Evolutionary conservation across 192 early-diverging fungal genomes (phyloP).

Genomic region (Coemansia sp.): DNA sequence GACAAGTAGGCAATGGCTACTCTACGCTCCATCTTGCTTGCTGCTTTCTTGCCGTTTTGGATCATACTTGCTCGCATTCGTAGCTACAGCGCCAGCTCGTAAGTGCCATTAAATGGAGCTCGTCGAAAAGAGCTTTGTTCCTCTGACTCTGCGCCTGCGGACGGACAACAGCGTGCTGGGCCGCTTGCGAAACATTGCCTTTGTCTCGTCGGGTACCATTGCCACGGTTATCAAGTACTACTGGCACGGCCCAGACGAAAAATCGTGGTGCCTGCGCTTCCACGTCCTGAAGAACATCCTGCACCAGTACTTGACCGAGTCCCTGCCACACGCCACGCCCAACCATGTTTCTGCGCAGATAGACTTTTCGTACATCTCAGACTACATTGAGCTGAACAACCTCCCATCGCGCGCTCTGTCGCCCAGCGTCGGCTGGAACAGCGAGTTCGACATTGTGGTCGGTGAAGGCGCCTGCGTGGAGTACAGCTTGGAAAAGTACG

Average conservation of each 20-base stretch:
- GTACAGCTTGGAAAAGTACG: slow-evolving; percentile 26
- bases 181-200: slow-evolving; percentile 34
- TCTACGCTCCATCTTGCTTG: background rate
- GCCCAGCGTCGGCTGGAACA: slow-evolving; percentile 18
- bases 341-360: slow-evolving; percentile 31
- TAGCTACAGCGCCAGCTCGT: no score
- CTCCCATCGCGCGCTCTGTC: slow-evolving; percentile 21
- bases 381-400: slow-evolving; percentile 44
- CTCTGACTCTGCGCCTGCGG: slow-evolving; percentile 26
- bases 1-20: background rate
- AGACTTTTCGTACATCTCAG: slow-evolving; percentile 28
- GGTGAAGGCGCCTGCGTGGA: background rate
- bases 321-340: slow-evolving; percentile 34
- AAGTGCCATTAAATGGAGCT: no score
- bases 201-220: slow-evolving; percentile 17
- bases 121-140: slow-evolving; percentile 11
- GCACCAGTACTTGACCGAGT: slow-evolving; percentile 32
- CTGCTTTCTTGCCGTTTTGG: background rate
- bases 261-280: slow-evolving; percentile 31
- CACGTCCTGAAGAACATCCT: slow-evolving; percentile 40
- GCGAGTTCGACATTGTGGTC: slow-evolving; percentile 30
- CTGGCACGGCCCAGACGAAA: slow-evolving; percentile 33
- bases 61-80: no score
- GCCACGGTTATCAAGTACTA: slow-evolving; percentile 26
- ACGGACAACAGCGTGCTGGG: slow-evolving; percentile 28